Evolutionary conservation across 2,329 filamentous ascomycete species (phyloP), one percentile per base, ranked within the genome.

Genomic region (Erysiphe neolycopersici): DNA sequence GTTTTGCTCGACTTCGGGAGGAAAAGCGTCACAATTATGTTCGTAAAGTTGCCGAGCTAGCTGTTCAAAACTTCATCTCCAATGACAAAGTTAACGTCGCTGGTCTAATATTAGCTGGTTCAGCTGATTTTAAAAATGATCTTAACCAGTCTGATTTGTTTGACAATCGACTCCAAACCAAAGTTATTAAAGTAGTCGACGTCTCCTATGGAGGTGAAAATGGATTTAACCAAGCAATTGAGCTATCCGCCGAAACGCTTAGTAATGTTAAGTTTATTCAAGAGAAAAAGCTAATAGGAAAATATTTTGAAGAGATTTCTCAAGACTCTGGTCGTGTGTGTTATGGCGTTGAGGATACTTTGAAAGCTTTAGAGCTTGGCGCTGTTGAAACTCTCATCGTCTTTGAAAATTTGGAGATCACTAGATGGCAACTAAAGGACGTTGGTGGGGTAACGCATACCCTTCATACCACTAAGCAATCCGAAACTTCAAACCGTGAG

Each of bases 1-100:
- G 89, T 87, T 98, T 98, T 64, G 83, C 89, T 50, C 89, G 89
- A 85, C 79, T 98, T 47, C 78, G 89, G 70, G 89, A 98, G 63
- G 89, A 98, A 64, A 98, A 98, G 68, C 85, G 89, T 53, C 89
- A 98, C 75, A 98, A 98, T 67, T 98, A 98, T 61, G 89, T 98
- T 54, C 84, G 89, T 59, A 98, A 98, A 66, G 91, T 98, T 49
- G 83, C 89, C 56, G 89, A 98, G 62, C 64, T 94, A 64, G 89
- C 89, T 32, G 89, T 98, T 43, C 91, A 98, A 63, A 95, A 95
- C 64, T 98, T 92, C 63, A 94, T 98, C 62, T 93, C 85, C 56
- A 79, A 78, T 60, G 89, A 98, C 69, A 98, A 95, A 67, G 81
- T 92, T 64, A 98, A 98, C 61, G 87, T 95, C 41, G 84, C 82